Base-by-base conservation (phyloP, 73 alveolate species). In the Durusdinium trenchii region DNA sequence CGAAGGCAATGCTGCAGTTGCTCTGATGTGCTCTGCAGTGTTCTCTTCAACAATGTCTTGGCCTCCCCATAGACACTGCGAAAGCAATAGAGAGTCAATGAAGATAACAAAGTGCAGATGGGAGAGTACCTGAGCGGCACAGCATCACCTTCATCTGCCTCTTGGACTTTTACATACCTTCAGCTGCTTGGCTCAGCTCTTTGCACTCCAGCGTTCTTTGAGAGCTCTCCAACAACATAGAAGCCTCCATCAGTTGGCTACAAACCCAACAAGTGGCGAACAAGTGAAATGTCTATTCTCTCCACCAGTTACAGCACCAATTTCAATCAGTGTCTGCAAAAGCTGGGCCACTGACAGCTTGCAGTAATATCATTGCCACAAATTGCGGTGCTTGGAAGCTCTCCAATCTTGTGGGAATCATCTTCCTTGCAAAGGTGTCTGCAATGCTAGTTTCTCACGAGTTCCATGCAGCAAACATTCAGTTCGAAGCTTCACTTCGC, bases 41-140 rank as follows among this genome's bases (percentile, higher is more conserved):
- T 60, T 60, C 73, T 32, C 30, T 60, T 60, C 73, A 23, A 23
- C 7, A 60, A 9, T 6, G 50, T 26, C n/a, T 48, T 43, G 48
- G 60, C 98, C 98, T 93, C 98, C 12, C 98, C 98, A 54, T 93
- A 93, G 52, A 93, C 92, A 46, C 91, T 75, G 82, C 98, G 98
- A 61, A 93, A 93, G 98, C 91, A 75, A 62, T 75, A 75, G 82
- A 93, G 43, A 26, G 98, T 93, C 83, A 93, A 82, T 38, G 98
- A 73, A 30, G 98, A 73, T 67, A 93, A n/a, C 7, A 93, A 35
- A 35, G 98, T 75, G 50, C 98, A 93, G 23, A 93, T 81, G 28
- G 98, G 98, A 20, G 98, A 91, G 81, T 60, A 91, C 98, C 98
- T 91, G 45, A n/a, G 51, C 82, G 7, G 18, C 23, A 47, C 36